Evolutionary conservation across 2,329 filamentous ascomycete genomes (phyloP).

Genomic region (Arthrobotrys iridis): DNA sequence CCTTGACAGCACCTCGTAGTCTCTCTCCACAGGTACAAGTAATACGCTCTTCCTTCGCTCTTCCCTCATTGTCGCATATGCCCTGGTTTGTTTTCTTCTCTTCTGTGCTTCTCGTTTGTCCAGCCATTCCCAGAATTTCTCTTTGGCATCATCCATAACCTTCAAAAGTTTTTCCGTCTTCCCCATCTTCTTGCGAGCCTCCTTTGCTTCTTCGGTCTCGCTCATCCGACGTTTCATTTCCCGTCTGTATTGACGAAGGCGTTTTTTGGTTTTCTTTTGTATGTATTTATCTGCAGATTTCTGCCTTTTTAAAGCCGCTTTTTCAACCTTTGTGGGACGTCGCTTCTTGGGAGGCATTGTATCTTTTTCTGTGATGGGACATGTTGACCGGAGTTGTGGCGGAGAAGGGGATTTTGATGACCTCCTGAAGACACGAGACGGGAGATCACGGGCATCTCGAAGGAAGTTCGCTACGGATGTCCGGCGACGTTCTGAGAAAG

Average conservation of each 20-base stretch:
- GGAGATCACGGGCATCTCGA: conserved; percentile 5
- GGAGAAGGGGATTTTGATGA: background rate
- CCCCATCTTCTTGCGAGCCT: conserved; percentile 11
- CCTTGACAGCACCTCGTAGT: conserved; percentile 25
- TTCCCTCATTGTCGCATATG: conserved; percentile 17
- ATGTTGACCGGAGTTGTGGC: conserved; percentile 4
- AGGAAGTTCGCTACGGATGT: conserved; percentile 10
- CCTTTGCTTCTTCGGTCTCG: conserved; percentile 10
- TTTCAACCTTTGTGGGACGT: conserved; percentile 14
- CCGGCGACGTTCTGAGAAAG: background rate
- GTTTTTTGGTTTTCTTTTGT: conserved; percentile 30
- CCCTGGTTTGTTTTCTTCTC: conserved; percentile 7
- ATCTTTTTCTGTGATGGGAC: conserved; percentile 14
- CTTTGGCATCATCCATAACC: conserved; percentile 43
- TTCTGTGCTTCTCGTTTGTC: conserved; percentile 33
- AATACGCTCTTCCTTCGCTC: conserved; percentile 35
- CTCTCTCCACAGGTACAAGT: conserved; percentile 38
- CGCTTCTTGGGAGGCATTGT: conserved; percentile 8
- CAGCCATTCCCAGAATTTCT: conserved; percentile 48
- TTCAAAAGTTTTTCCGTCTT: conserved; percentile 25
- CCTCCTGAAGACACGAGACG: conserved; percentile 21
- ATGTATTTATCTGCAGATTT: conserved; percentile 41
- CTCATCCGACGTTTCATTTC: conserved; percentile 28
- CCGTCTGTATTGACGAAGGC: conserved; percentile 10
- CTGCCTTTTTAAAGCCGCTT: background rate